Conservation (phyloP, 345 rosid species). For the Syzygium grande region DNA sequence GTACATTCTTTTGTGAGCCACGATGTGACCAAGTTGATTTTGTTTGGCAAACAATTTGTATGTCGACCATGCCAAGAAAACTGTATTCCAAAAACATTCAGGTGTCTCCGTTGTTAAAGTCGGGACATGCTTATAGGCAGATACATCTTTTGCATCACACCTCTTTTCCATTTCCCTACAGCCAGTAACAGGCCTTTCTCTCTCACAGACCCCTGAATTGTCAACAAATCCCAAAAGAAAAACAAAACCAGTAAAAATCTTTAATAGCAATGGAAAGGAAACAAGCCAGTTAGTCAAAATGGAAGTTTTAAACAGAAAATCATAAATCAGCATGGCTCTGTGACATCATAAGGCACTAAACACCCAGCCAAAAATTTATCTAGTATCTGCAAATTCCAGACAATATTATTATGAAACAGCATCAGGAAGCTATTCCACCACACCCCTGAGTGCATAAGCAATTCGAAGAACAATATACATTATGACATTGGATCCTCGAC, state of each 20-base stretch:
- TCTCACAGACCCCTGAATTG: background rate
- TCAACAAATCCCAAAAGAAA: background rate
- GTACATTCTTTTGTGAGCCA: background rate
- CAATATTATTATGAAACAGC: background rate
- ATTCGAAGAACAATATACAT: background rate
- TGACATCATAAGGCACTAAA: background rate
- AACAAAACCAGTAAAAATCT: background rate
- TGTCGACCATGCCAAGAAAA: background rate
- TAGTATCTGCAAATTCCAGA: background rate
- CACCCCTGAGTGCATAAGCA: background rate
- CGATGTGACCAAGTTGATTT: background rate
- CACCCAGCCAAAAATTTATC: background rate
- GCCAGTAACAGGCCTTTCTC: background rate
- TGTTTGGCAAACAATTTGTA: background rate
- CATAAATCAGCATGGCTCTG: background rate
- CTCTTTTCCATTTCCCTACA: background rate
- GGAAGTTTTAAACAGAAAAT: background rate
- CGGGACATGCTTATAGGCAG: fast-evolving
- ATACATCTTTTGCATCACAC: background rate
- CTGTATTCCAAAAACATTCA: background rate
- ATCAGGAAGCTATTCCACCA: background rate
- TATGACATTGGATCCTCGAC: background rate
- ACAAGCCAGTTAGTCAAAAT: background rate
- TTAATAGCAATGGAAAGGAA: background rate
- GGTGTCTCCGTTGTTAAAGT: background rate